phyloP scores from a whole-genome alignment of 805 yeast genomes.

The Yarrowia osloensis region DNA sequence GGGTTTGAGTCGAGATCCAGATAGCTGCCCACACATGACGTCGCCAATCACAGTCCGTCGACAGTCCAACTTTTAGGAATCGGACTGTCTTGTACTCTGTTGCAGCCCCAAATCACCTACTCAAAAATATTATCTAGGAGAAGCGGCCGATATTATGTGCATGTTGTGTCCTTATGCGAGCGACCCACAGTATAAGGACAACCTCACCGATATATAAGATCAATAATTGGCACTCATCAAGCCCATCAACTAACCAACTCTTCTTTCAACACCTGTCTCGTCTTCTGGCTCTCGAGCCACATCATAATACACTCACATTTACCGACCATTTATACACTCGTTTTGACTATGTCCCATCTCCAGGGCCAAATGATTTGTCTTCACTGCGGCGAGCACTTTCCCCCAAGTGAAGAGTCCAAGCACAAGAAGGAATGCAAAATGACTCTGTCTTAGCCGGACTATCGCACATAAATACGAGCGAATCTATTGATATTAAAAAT shows the following conservation, averaged over 20 bases:
- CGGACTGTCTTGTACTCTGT: neutral
- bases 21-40: too few species aligned
- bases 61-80: too few species aligned
- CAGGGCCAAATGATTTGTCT: slow-evolving; percentile 20
- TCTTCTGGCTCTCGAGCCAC: slow-evolving; percentile 9
- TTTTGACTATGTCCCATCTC: neutral
- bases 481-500: neutral
- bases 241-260: neutral
- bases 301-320: neutral
- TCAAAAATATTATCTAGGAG: neutral
- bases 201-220: neutral
- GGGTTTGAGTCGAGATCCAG: too few species aligned
- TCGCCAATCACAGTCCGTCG: too few species aligned
- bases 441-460: neutral
- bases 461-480: neutral
- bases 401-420: slow-evolving; percentile 1
- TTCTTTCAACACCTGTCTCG: neutral
- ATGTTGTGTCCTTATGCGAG: neutral
- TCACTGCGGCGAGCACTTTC: slow-evolving; percentile 21
- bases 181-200: neutral
- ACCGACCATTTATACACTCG: neutral
- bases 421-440: slow-evolving; percentile 24
- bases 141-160: neutral
- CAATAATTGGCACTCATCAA: neutral
- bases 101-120: neutral